Evolutionary conservation across 768 basidiomycete genomes (phyloP), one percentile per base, ranked within the genome.

Genomic region (Leucocoprinus leucothites): DNA sequence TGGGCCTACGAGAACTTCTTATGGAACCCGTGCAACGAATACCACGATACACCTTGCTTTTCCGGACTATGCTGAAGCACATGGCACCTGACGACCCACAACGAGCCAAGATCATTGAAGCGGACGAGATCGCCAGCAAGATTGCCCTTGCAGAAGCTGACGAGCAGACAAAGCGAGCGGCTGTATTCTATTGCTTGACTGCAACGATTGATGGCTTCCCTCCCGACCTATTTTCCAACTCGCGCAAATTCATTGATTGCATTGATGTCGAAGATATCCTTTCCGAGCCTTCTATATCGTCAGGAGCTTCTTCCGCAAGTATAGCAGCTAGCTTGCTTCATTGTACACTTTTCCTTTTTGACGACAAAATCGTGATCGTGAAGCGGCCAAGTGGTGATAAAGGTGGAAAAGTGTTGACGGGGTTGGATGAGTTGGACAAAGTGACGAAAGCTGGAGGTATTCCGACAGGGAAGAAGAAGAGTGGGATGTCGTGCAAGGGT

Each of bases 11-110:
- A 24, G 94, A 96, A 67, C 81, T 97, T 47, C 78, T 98, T 19
- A 96, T 96, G 86, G 95, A 98, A 61, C 95, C 95, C 14, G 92
- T 97, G 4, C 95, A 98, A 65, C 85, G 95, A 31, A 93, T 98
- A 64, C 94, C 95, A 3, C 80, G 96, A 60, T 98, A 98, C 70
- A 95, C 93, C 1, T 76, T 98, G 22, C 79, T 98, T 60, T 92
- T 96, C 70, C 87, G 91, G 57, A 90, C 81, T 4, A 98, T 98
- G 87, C 74, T 95, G 64, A 93, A 94, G 70, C 81, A 90, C 64
- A 91, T 98, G 89, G 79, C 82, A 13, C 81, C 81, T 0, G 76
- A 78, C 46, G 92, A 97, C 63, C 79, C 83, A 1, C 92, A 94
- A 61, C 81, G 91, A 25, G 76, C 78, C 8, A 91, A 87, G 66